Percentiles rank a stretch among this genome's conserved stretches.
These are phyloP conservation scores for Chenopodium suecicum DNA, from an alignment of 148 eudicot genomes.

Conservation along the genomic window DNA sequence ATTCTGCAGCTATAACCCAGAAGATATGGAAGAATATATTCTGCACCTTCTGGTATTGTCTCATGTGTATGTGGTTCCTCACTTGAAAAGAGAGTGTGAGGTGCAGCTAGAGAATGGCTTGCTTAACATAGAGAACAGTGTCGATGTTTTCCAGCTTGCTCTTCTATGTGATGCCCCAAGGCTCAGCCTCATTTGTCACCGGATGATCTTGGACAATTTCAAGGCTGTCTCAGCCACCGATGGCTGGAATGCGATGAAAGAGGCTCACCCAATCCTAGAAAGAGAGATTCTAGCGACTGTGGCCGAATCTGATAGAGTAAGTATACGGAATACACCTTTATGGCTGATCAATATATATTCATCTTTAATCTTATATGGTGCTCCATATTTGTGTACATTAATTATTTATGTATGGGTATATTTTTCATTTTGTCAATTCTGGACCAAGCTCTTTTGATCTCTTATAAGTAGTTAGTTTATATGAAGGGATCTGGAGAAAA, in stretches of 20 bases:
- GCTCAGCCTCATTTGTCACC: conserved; percentile 71
- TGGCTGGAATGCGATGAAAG: conserved; percentile 77
- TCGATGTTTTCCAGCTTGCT: conserved; percentile 81
- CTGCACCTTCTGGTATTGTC: conserved; percentile 74
- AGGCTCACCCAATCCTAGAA: conserved; percentile 75
- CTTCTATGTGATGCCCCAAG: conserved; percentile 87
- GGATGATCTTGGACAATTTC: conserved; percentile 55
- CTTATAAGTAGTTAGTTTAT: background rate
- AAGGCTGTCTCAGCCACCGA: conserved; percentile 58
- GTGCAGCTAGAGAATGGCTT: conserved; percentile 48
- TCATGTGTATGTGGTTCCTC: conserved; percentile 72
- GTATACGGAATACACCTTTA: conserved; percentile 5
- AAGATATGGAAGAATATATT: conserved; percentile 60
- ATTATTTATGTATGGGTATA: background rate
- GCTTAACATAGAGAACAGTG: conserved; percentile 55
- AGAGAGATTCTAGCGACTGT: conserved; percentile 44
- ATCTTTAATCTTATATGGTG: background rate
- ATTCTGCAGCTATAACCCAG: conserved; percentile 54
- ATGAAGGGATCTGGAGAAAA: background rate
- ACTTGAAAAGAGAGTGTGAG: conserved; percentile 69
- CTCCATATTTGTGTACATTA: background rate
- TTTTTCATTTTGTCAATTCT: background rate
- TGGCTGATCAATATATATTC: background rate
- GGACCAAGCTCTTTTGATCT: background rate
- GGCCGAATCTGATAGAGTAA: conserved; percentile 51